A percentile compares a stretch with the other conserved stretches of the same genome.
These are phyloP conservation scores for Kodamaea arcana DNA, from an alignment of 1,139 yeast genomes.

Conservation along the genomic window DNA sequence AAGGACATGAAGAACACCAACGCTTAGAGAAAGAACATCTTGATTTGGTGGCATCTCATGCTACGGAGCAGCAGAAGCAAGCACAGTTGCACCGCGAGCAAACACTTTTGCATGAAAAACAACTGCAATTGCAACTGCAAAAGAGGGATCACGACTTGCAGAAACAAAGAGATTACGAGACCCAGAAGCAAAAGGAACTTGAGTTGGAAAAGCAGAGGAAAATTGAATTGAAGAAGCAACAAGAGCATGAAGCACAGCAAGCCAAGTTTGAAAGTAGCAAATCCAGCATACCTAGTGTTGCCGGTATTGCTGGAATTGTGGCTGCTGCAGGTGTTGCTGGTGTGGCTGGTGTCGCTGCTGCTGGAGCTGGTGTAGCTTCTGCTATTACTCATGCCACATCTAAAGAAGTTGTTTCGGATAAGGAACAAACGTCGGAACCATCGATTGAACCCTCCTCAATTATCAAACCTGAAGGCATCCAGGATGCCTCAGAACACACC, in stretches of 20 bases:
- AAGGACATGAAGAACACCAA: conserved; percentile 19
- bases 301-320: conserved; percentile 16
- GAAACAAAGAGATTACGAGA: neutral
- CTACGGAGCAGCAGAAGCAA: conserved; percentile 5
- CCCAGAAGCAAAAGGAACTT: neutral
- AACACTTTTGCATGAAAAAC: conserved; percentile 8
- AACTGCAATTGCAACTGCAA: conserved; percentile 30
- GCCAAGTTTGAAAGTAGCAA: conserved; percentile 2
- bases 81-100: conserved; percentile 5
- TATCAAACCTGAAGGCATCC: neutral
- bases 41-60: conserved; percentile 3
- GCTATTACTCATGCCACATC: neutral
- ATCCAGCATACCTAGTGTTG: conserved; percentile 12
- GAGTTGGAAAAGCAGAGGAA: conserved; percentile 1
- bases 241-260: neutral
- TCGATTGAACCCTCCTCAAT: neutral
- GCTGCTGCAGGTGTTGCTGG: conserved; percentile 16
- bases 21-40: conserved; percentile 10
- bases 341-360: too few species aligned
- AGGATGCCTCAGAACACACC: neutral
- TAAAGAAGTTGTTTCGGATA: neutral
- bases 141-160: conserved; percentile 25
- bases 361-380: neutral
- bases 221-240: neutral
- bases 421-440: neutral